A percentile compares a stretch with the other conserved stretches of the same genome.
Conservation (phyloP, 2,329 filamentous ascomycete species). For the Clathrospora elynae region DNA sequence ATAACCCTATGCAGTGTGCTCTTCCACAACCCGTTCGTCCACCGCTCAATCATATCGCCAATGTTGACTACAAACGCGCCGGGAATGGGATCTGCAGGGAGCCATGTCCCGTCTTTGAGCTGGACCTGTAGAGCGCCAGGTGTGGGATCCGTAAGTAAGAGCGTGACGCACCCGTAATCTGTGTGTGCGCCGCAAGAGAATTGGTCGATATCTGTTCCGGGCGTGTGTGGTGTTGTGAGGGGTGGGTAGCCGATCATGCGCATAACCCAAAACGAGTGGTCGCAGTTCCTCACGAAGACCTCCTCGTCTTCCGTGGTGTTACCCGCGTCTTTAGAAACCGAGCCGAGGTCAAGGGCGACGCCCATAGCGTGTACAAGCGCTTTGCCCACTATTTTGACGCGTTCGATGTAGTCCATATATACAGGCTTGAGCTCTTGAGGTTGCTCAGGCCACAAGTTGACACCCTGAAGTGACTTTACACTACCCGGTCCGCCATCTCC, state of each 20-base stretch:
- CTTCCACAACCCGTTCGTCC: constrained; percentile 53
- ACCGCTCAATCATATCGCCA: constrained; percentile 56
- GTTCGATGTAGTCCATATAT: constrained; percentile 42
- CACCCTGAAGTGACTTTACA: constrained; percentile 46
- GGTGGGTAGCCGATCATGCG: constrained; percentile 50
- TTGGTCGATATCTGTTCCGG: constrained; percentile 25
- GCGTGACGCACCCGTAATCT: constrained; percentile 56
- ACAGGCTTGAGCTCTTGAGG: constrained; percentile 34
- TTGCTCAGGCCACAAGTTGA: constrained; percentile 51
- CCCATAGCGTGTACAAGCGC: constrained; percentile 49
- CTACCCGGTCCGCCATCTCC: constrained; percentile 24
- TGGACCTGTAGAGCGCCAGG: constrained; percentile 52
- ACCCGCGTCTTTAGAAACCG: not conserved
- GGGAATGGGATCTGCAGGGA: constrained; percentile 52
- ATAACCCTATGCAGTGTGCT: constrained; percentile 54
- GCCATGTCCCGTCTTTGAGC: constrained; percentile 51
- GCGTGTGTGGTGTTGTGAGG: constrained; percentile 13
- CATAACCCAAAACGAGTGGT: constrained; percentile 49
- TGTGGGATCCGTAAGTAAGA: constrained; percentile 53
- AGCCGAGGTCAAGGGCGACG: constrained; percentile 40
- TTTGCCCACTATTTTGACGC: constrained; percentile 38
- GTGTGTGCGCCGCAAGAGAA: constrained; percentile 52
- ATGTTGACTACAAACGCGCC: constrained; percentile 57
- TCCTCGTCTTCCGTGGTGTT: constrained; percentile 30
- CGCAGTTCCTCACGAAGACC: constrained; percentile 41